Conservation (phyloP, 1,284 basidiomycete species). For the Tranzscheliella williamsii region DNA sequence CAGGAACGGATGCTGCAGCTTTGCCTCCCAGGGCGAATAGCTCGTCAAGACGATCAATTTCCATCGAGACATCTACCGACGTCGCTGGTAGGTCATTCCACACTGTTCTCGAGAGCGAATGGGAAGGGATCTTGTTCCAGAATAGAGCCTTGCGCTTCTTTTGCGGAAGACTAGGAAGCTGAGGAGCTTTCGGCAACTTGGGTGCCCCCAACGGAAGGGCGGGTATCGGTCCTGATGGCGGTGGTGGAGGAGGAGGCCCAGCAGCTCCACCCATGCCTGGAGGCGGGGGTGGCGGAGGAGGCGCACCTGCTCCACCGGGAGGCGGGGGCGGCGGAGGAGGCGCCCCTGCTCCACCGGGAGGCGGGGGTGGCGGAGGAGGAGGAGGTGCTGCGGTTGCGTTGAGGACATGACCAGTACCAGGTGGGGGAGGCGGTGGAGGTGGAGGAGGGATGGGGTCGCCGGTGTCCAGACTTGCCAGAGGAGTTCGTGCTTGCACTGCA, state of each 20-base stretch:
- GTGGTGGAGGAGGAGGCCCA: conserved; percentile 17
- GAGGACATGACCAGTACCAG: not conserved
- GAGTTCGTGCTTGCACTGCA: no score
- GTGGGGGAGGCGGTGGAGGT: conserved; percentile 15
- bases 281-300: conserved; percentile 11
- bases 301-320: not conserved
- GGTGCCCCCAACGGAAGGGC: conserved; percentile 23
- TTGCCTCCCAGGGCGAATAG: conserved; percentile 71
- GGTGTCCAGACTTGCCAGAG: no score
- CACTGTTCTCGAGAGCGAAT: conserved; percentile 67
- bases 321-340: conserved; percentile 38
- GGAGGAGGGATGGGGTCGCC: no score
- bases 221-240: conserved; percentile 8
- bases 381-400: conserved; percentile 7
- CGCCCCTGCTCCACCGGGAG: conserved; percentile 1
- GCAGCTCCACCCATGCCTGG: not conserved
- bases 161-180: conserved; percentile 59
- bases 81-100: conserved; percentile 70
- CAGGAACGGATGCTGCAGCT: conserved; percentile 23
- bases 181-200: conserved; percentile 15
- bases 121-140: conserved; percentile 76
- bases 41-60: conserved; percentile 65
- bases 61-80: conserved; percentile 64
- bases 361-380: conserved; percentile 13
- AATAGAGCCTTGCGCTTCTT: conserved; percentile 76